phyloP scores from a whole-genome alignment of 2,329 filamentous ascomycete genomes.

The Stemphylium vesicarium region DNA sequence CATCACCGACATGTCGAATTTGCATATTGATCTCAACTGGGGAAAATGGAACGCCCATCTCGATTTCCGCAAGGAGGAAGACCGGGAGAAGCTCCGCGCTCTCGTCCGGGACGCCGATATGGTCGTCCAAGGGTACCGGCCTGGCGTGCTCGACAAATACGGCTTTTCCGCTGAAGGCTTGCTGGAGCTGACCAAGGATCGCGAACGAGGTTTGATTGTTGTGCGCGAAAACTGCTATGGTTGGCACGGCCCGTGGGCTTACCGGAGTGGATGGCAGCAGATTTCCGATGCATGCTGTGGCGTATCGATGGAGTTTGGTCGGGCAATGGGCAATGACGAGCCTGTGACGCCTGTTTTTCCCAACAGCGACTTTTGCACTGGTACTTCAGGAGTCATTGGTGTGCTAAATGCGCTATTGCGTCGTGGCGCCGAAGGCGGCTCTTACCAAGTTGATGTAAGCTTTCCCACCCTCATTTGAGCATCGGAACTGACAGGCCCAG shows the following conservation, averaged over 20 bases:
- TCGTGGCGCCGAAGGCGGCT: slow-evolving; percentile 50
- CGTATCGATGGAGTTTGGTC: slow-evolving; percentile 55
- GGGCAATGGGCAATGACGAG: slow-evolving; percentile 56
- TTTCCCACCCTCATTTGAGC: background rate
- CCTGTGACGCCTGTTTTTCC: slow-evolving; percentile 55
- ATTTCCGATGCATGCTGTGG: slow-evolving; percentile 57
- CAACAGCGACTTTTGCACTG: slow-evolving; percentile 56
- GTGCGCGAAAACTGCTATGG: slow-evolving; percentile 63
- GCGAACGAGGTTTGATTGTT: slow-evolving; percentile 55
- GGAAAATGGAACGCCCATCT: slow-evolving; percentile 58
- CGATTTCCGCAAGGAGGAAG: slow-evolving; percentile 51
- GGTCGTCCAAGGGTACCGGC: slow-evolving; percentile 59
- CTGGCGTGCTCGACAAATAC: slow-evolving; percentile 55
- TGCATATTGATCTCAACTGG: slow-evolving; percentile 58
- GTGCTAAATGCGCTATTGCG: slow-evolving; percentile 53
- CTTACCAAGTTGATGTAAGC: slow-evolving; percentile 52
- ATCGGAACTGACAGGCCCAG: slow-evolving; percentile 18
- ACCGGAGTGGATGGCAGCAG: slow-evolving; percentile 61
- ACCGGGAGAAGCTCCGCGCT: slow-evolving; percentile 48
- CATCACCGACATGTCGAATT: slow-evolving; percentile 49
- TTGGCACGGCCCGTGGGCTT: slow-evolving; percentile 56
- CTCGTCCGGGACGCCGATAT: slow-evolving; percentile 59
- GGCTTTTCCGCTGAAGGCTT: slow-evolving; percentile 54
- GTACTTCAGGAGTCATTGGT: slow-evolving; percentile 50
- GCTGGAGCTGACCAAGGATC: slow-evolving; percentile 50